Conservation (phyloP, 371 early-diverging fungal genomes). For the Scutellospora calospora region DNA sequence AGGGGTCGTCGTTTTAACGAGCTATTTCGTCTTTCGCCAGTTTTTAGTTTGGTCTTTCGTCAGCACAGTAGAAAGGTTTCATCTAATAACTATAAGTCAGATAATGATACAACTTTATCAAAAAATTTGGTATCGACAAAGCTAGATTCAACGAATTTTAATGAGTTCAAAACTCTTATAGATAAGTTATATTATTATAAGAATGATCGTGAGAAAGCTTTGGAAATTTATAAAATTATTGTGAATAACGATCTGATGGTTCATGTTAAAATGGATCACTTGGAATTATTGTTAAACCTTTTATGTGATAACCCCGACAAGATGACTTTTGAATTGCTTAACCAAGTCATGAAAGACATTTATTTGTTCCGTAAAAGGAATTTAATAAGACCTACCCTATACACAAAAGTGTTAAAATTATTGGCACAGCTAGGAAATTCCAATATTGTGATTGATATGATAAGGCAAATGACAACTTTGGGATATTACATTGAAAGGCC, state of each 20-base stretch:
- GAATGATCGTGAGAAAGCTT: background rate
- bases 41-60: no score
- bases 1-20: no score
- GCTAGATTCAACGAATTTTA: background rate
- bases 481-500: background rate
- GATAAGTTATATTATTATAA: background rate
- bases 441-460: background rate
- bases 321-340: slow-evolving; percentile 10
- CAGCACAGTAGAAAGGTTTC: no score
- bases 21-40: no score
- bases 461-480: background rate
- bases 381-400: background rate
- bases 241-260: background rate
- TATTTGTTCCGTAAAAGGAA: background rate
- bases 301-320: background rate
- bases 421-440: background rate
- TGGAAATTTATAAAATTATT: background rate
- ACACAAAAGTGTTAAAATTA: background rate
- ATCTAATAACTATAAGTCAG: no score
- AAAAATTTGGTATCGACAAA: no score
- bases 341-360: slow-evolving; percentile 1
- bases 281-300: background rate
- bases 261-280: background rate
- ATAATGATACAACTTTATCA: no score
- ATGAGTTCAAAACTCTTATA: background rate